Evolutionary conservation across 2,329 filamentous ascomycete species (phyloP), one percentile per base, ranked within the genome.

Genomic region (Dothistroma pini): DNA sequence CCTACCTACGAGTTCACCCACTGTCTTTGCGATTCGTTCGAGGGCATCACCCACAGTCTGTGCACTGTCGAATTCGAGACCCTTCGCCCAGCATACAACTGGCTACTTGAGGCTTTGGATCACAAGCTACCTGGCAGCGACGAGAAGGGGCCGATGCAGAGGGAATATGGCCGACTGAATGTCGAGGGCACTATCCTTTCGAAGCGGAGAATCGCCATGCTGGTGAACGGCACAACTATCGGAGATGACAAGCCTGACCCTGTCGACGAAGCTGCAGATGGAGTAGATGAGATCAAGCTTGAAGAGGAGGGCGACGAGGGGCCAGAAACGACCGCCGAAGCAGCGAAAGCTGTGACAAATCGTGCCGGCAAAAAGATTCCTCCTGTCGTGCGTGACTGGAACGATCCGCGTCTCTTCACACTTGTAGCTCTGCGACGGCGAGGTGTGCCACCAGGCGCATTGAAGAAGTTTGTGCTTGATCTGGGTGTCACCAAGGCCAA

Each of bases 61-160:
- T 97, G 93, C 75, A 97, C 95, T 0, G 93, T 90, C 1, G 95
- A 97, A 75, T 97, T 97, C 70, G 86, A 93, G 66, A 85, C 90
- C 56, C 89, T 90, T 21, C 82, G 93, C 61, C 87, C 90, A 52
- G 95, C 90, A 44, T 99, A 97, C 72, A 93, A 97, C 72, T 97
- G 86, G 86, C 80, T 97, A 35, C 90, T 95, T 75, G 87, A 91
- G 75, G 84, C 86, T 11, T 81, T 96, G 14, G 90, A 87, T 38
- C 87, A 96, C 59, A 96, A 96, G 76, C 85, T 91, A 71, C 92
- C 76, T 11, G 76, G 74, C 32, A 78, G 76, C 19, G 79, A 81
- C 50, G 78, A 80, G 67, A 80, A 79, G 68, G 80, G 80, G 0
- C 80, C 93, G 0, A 96, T 96, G 91, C 93, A 97, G 82, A 83